phyloP scores from a whole-genome alignment of 2,329 filamentous ascomycete species.

The Fusarium decemcellulare region DNA sequence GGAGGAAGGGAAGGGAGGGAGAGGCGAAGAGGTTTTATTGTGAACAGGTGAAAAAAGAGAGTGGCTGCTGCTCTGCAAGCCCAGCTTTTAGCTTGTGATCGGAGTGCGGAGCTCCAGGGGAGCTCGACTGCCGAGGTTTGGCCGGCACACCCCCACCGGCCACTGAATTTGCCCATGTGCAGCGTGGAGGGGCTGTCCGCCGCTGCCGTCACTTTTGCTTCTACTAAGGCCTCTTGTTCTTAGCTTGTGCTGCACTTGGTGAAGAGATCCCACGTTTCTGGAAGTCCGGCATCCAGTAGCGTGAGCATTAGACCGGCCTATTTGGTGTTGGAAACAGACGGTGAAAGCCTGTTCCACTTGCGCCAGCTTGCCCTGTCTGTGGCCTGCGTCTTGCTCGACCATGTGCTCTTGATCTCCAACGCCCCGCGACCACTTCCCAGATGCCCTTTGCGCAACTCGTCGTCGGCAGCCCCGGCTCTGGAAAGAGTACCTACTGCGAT shows the following conservation, averaged over 20 bases:
- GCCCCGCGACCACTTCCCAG: constrained; percentile 36
- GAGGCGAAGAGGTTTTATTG: constrained; percentile 40
- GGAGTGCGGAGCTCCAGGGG: constrained; percentile 43
- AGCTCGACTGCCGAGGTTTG: constrained; percentile 46
- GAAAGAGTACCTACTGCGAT: constrained; percentile 98
- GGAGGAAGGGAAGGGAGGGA: constrained; percentile 29
- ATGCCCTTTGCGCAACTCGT: constrained; percentile 84
- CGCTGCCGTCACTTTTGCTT: constrained; percentile 26
- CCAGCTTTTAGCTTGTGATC: constrained; percentile 48
- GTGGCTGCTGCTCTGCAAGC: constrained; percentile 31
- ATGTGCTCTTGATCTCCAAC: constrained; percentile 45
- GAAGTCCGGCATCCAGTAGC: constrained; percentile 2
- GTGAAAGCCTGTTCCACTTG: constrained; percentile 25
- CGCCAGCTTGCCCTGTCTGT: constrained; percentile 1
- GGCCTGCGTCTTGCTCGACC: constrained; percentile 12
- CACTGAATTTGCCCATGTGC: constrained; percentile 41
- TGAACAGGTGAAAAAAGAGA: constrained; percentile 40
- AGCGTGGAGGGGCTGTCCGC: constrained; percentile 42
- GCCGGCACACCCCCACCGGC: constrained; percentile 39
- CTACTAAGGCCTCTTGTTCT: constrained; percentile 9
- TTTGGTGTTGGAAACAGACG: constrained; percentile 18
- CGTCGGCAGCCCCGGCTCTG: constrained; percentile 93
- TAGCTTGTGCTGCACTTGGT: constrained; percentile 15
- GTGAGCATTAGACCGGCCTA: background rate
- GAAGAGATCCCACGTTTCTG: constrained; percentile 19